These are phyloP conservation scores for Cyberlindnera xishuangbannaensis DNA, from an alignment of 805 yeast genomes.

Conservation along the genomic window DNA sequence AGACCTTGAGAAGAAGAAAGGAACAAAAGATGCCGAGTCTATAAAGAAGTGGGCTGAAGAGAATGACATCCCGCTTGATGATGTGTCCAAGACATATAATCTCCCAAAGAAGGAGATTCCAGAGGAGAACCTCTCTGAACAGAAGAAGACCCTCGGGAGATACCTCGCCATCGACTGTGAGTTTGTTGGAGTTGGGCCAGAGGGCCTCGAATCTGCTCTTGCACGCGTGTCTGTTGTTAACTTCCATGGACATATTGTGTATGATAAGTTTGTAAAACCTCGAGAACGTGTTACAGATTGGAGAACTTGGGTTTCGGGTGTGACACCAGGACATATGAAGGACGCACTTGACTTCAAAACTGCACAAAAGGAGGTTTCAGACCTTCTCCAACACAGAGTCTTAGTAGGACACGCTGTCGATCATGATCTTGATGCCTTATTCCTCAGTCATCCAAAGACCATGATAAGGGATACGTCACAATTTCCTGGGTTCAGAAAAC, in stretches of 20 bases:
- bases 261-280: constrained; percentile 76
- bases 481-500: constrained; percentile 50
- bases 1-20: constrained; percentile 11
- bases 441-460: constrained; percentile 59
- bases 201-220: constrained; percentile 62
- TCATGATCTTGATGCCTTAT: constrained; percentile 68
- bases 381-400: constrained; percentile 47
- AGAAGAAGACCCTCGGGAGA: constrained; percentile 52
- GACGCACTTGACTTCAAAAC: constrained; percentile 60
- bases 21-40: constrained; percentile 2
- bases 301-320: constrained; percentile 92
- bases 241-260: constrained; percentile 63
- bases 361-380: constrained; percentile 54
- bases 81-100: constrained; percentile 19
- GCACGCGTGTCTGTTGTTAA: constrained; percentile 89
- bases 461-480: constrained; percentile 70
- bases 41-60: constrained; percentile 25
- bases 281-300: constrained; percentile 75
- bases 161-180: constrained; percentile 88
- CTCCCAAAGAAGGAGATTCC: constrained; percentile 8
- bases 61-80: constrained; percentile 22
- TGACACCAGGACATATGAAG: constrained; percentile 62
- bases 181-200: constrained; percentile 84
- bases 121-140: constrained; percentile 18
- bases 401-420: constrained; percentile 83